Percentiles rank a stretch among this genome's conserved stretches.
Evolutionary conservation across 2,329 filamentous ascomycete species (phyloP).

Genomic region (Fusarium albosuccineum): DNA sequence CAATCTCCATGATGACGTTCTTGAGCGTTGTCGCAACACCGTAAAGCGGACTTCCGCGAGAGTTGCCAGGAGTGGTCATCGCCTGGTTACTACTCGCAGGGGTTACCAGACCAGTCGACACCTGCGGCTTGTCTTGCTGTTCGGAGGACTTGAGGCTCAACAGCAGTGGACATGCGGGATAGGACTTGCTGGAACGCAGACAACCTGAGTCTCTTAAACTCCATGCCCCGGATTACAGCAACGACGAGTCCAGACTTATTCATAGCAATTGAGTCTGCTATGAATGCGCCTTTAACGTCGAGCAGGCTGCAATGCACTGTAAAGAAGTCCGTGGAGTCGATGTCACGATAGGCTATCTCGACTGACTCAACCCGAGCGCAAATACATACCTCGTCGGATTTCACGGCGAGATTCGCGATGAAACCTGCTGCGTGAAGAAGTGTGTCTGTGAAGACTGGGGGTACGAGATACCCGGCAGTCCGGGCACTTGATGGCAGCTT

Average conservation of each 20-base stretch:
- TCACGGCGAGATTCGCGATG: slow-evolving; percentile 1
- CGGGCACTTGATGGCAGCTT: neutral
- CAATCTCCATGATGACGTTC: neutral
- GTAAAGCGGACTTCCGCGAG: too few relatives aligned
- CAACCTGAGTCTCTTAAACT: slow-evolving; percentile 10
- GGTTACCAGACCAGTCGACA: too few relatives aligned
- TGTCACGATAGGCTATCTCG: neutral
- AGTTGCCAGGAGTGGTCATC: too few relatives aligned
- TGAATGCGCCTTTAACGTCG: slow-evolving; percentile 2
- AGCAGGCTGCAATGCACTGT: slow-evolving; percentile 13
- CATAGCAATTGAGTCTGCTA: slow-evolving; percentile 1
- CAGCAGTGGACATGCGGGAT: neutral
- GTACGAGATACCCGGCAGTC: neutral
- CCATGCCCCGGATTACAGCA: neutral
- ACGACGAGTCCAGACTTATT: neutral
- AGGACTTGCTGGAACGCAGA: neutral
- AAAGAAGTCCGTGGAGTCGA: neutral
- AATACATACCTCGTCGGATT: neutral
- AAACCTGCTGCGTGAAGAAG: slow-evolving; percentile 8
- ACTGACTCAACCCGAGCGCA: slow-evolving; percentile 8
- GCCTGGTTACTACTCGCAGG: too few relatives aligned
- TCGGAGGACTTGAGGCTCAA: too few relatives aligned
- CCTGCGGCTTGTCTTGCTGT: too few relatives aligned
- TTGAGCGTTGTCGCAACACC: neutral
- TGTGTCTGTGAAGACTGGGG: slow-evolving; percentile 14